Conservation (phyloP, 495 filamentous ascomycete species). For the Corynascus novoguineensis region DNA sequence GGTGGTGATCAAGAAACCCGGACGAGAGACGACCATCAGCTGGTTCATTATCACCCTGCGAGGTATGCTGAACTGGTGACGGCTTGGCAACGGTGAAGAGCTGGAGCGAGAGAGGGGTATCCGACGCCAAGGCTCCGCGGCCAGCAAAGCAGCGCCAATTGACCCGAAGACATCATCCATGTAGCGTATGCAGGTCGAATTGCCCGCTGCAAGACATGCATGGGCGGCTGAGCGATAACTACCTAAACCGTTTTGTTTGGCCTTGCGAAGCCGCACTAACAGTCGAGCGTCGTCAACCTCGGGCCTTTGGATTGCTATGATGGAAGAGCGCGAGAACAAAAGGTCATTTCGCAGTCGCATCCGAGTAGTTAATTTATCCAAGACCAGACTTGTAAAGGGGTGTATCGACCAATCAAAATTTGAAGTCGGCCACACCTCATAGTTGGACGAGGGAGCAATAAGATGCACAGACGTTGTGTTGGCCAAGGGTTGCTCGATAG, state of each 20-base stretch:
- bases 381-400: conserved; percentile 22
- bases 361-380: conserved; percentile 27
- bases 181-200: conserved; percentile 5
- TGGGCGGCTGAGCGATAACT: neutral
- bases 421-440: no score
- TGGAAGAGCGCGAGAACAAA: neutral
- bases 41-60: neutral
- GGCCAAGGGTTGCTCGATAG: neutral
- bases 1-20: neutral
- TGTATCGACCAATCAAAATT: no score
- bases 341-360: neutral
- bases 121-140: neutral
- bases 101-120: neutral
- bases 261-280: no score
- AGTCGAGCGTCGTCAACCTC: no score
- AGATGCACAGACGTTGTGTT: neutral
- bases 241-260: no score
- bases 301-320: no score
- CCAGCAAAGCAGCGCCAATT: neutral
- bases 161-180: neutral
- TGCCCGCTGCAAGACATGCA: conserved; percentile 13
- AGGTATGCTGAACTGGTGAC: neutral
- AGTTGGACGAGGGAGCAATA: neutral
- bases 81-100: neutral
- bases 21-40: neutral